These are phyloP conservation scores for Nissolia schottii DNA, from an alignment of 306 rosid genomes.

Conservation along the genomic window DNA sequence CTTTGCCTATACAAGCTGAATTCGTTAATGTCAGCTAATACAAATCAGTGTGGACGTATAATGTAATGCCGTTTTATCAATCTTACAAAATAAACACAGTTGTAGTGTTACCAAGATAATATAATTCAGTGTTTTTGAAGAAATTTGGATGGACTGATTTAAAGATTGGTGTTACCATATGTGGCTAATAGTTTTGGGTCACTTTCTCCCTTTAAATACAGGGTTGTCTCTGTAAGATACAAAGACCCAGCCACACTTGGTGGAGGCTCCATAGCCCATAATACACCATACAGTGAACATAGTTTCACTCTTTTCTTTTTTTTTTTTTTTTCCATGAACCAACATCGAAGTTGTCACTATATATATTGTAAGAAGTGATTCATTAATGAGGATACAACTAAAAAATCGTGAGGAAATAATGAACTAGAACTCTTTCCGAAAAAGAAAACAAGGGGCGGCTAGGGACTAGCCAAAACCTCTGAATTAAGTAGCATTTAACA, in stretches of 20 bases:
- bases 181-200: neutral
- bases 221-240: neutral
- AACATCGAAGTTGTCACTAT: neutral
- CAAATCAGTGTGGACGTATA: neutral
- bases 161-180: neutral
- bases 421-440: neutral
- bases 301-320: neutral
- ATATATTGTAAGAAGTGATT: neutral
- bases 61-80: neutral
- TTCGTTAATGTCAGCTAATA: neutral
- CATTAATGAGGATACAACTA: neutral
- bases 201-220: neutral
- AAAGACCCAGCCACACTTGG: neutral
- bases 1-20: neutral
- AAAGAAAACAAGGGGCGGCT: neutral
- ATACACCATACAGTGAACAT: neutral
- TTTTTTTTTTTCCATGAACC: neutral
- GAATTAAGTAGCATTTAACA: neutral
- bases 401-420: neutral
- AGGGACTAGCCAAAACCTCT: neutral
- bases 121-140: neutral
- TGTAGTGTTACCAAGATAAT: neutral
- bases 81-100: neutral
- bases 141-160: neutral
- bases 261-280: neutral